phyloP scores from a whole-genome alignment of 306 rosid species.

The Cicer yamashitae region DNA sequence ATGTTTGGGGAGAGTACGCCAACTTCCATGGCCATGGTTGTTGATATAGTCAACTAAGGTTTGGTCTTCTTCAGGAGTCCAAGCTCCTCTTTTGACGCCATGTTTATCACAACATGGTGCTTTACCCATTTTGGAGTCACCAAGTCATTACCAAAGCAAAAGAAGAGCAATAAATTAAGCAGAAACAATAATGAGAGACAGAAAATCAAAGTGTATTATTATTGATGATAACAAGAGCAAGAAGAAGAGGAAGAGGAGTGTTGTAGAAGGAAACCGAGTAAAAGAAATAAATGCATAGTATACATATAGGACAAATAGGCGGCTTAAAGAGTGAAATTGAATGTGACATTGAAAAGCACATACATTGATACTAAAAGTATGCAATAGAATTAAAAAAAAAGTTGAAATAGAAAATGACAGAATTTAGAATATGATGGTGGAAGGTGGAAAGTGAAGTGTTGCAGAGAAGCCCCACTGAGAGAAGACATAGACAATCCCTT shows the following conservation, averaged over 20 bases:
- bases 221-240: neutral
- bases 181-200: neutral
- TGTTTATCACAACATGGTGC: conserved; percentile 62
- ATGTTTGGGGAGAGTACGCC: conserved; percentile 65
- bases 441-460: conserved; percentile 25
- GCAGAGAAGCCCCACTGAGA: conserved; percentile 27
- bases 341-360: conserved; percentile 23
- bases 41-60: conserved; percentile 54
- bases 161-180: conserved; percentile 25
- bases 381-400: neutral
- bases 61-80: conserved; percentile 67
- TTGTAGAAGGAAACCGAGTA: conserved; percentile 40
- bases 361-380: neutral
- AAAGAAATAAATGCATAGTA: conserved; percentile 38
- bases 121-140: conserved; percentile 51
- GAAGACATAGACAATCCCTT: too few relatives aligned
- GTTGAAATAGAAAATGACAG: conserved; percentile 12
- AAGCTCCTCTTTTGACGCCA: conserved; percentile 59
- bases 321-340: conserved; percentile 33
- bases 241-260: conserved; percentile 38
- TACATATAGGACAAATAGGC: conserved; percentile 44
- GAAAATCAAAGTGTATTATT: too few relatives aligned
- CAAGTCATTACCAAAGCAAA: conserved; percentile 30
- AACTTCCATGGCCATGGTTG: conserved; percentile 60
- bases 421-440: conserved; percentile 6